Conservation (phyloP, 2,329 filamentous ascomycete genomes). For the Remersonia thermophila region DNA sequence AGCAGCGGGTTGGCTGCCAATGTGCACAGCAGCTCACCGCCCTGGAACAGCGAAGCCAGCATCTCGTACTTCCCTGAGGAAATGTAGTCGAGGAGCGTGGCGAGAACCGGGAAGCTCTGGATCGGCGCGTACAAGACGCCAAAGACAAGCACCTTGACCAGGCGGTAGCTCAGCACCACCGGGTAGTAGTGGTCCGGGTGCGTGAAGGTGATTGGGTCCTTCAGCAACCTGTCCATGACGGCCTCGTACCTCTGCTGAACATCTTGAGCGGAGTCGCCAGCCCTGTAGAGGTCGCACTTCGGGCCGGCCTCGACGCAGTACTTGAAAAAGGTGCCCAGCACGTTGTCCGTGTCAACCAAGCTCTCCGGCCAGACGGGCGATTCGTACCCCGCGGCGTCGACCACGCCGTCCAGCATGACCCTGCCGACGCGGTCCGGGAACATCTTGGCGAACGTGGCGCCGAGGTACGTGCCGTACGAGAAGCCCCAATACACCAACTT, state of each 20-base stretch:
- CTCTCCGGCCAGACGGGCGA: conserved; percentile 11
- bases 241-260: conserved; percentile 21
- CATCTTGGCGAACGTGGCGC: conserved; percentile 26
- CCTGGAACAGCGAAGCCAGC: conserved; percentile 6
- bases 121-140: conserved; percentile 25
- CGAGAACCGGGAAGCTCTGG: conserved; percentile 21
- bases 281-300: conserved; percentile 27
- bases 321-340: conserved; percentile 32
- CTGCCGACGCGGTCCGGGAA: conserved; percentile 26
- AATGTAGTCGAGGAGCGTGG: conserved; percentile 22
- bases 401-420: conserved; percentile 22
- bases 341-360: conserved; percentile 31
- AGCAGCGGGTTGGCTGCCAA: not conserved
- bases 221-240: conserved; percentile 23
- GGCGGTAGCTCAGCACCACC: conserved; percentile 25
- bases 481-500: conserved; percentile 26
- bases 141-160: conserved; percentile 26
- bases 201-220: conserved; percentile 24
- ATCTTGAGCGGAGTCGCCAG: conserved; percentile 23
- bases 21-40: conserved; percentile 7
- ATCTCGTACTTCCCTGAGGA: conserved; percentile 14
- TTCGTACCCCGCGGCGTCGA: conserved; percentile 23
- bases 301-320: conserved; percentile 33
- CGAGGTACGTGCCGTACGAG: conserved; percentile 27
- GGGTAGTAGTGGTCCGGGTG: conserved; percentile 21